phyloP scores from a whole-genome alignment of 495 filamentous ascomycete species.

The Xylaria longipes region DNA sequence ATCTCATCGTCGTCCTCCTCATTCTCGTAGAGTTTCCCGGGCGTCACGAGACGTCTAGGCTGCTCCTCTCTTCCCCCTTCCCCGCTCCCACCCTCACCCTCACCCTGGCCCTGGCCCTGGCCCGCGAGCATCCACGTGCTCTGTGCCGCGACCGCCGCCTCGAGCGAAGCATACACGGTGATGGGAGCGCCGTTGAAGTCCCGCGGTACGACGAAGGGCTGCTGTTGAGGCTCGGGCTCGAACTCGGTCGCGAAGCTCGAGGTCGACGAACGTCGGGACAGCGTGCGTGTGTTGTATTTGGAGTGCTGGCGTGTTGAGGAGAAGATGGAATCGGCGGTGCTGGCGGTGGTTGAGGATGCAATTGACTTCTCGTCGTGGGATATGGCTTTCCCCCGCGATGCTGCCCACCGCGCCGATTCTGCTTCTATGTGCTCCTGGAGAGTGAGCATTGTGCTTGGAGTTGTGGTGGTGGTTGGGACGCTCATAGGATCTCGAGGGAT shows the following conservation, averaged over 20 bases:
- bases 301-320: slow-evolving; percentile 21
- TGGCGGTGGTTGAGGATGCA: not conserved
- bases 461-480: not conserved
- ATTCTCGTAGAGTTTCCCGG: slow-evolving; percentile 45
- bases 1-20: slow-evolving; percentile 47
- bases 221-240: slow-evolving; percentile 27
- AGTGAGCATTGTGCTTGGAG: slow-evolving; percentile 14
- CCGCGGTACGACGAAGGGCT: slow-evolving; percentile 33
- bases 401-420: slow-evolving; percentile 16
- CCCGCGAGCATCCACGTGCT: slow-evolving; percentile 28
- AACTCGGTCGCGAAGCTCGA: slow-evolving; percentile 38
- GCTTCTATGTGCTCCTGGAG: slow-evolving; percentile 22
- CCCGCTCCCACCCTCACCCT: slow-evolving; percentile 4
- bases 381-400: not conserved
- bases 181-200: slow-evolving; percentile 38
- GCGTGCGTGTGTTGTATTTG: slow-evolving; percentile 27
- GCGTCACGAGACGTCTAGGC: slow-evolving; percentile 37
- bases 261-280: slow-evolving; percentile 35
- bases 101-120: slow-evolving; percentile 17
- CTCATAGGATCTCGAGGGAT: not conserved
- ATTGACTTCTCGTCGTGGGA: slow-evolving; percentile 8
- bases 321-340: slow-evolving; percentile 22
- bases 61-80: not conserved
- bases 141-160: slow-evolving; percentile 36
- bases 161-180: slow-evolving; percentile 38